Evolutionary conservation across 1,139 yeast genomes (phyloP).

Genomic region (Maudiozyma humilis): DNA sequence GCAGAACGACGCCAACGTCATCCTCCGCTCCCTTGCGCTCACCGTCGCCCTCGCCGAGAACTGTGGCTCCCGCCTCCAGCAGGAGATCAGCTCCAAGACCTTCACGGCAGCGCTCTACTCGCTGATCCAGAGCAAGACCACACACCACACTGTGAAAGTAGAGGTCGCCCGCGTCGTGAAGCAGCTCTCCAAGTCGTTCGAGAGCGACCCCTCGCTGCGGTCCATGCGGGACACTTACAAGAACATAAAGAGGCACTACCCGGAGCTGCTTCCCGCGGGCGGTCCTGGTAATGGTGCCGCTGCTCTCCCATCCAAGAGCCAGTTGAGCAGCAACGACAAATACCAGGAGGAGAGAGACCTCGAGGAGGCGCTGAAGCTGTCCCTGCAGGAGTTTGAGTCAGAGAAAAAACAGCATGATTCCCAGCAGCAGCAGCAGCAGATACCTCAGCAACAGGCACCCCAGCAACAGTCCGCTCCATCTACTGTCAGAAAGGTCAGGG

Average conservation of each 20-base stretch:
- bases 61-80: slow-evolving; percentile 83
- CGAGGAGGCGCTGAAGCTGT: slow-evolving; percentile 66
- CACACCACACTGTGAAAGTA: slow-evolving; percentile 62
- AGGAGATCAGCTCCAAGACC: slow-evolving; percentile 64
- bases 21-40: slow-evolving; percentile 62
- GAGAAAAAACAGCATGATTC: slow-evolving; percentile 8
- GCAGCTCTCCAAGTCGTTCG: slow-evolving; percentile 52
- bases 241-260: slow-evolving; percentile 37
- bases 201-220: slow-evolving; percentile 63
- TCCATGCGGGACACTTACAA: slow-evolving; percentile 59
- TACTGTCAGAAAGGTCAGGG: slow-evolving; percentile 63
- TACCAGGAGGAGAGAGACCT: slow-evolving; percentile 70
- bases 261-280: slow-evolving; percentile 33
- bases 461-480: slow-evolving; percentile 13
- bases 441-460: slow-evolving; percentile 7
- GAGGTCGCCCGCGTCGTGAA: slow-evolving; percentile 59
- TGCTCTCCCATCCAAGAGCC: slow-evolving; percentile 48
- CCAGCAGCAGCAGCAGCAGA: slow-evolving; percentile 7
- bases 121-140: slow-evolving; percentile 46
- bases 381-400: slow-evolving; percentile 52
- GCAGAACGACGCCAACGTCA: slow-evolving; percentile 69
- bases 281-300: neutral
- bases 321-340: slow-evolving; percentile 42
- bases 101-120: slow-evolving; percentile 54
- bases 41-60: slow-evolving; percentile 79